A percentile compares a stretch with the other conserved stretches of the same genome.
Evolutionary conservation across 202 grass and related monocot genomes (phyloP).

Genomic region (Digitaria exilis): DNA sequence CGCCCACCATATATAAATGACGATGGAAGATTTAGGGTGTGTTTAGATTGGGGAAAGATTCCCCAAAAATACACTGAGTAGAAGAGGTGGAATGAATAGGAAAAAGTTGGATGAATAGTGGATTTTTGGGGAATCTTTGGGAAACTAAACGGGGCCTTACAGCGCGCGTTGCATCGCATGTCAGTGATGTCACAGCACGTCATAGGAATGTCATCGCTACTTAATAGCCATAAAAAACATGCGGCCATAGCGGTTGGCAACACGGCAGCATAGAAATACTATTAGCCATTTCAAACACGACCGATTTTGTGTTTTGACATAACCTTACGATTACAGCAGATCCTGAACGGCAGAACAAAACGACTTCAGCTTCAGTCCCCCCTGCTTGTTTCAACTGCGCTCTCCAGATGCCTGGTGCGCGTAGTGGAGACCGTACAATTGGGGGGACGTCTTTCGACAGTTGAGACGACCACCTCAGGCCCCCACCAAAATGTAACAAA

Average conservation of each 20-base stretch:
- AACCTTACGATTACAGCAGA: constrained; percentile 40
- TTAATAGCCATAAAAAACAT: background rate
- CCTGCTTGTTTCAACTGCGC: background rate
- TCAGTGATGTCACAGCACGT: background rate
- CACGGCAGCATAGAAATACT: background rate
- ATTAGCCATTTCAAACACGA: constrained; percentile 30
- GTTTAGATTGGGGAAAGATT: too few relatives aligned
- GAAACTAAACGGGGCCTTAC: too few relatives aligned
- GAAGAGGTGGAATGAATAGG: too few relatives aligned
- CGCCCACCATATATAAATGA: background rate
- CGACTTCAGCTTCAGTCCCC: background rate
- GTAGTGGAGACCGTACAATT: background rate
- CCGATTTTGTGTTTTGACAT: constrained; percentile 27
- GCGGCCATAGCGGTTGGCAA: background rate
- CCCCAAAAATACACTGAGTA: too few relatives aligned
- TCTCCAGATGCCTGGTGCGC: background rate
- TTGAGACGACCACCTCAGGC: constrained; percentile 17
- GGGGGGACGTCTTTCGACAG: background rate
- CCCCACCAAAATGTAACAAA: constrained; percentile 23
- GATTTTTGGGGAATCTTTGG: too few relatives aligned
- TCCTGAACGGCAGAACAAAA: constrained; percentile 33
- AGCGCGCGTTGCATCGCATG: background rate
- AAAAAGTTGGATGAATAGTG: too few relatives aligned
- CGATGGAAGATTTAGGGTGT: background rate
- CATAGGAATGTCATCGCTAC: background rate